phyloP scores from a whole-genome alignment of 2,329 filamentous ascomycete species.

The Botrytis fragariae region DNA sequence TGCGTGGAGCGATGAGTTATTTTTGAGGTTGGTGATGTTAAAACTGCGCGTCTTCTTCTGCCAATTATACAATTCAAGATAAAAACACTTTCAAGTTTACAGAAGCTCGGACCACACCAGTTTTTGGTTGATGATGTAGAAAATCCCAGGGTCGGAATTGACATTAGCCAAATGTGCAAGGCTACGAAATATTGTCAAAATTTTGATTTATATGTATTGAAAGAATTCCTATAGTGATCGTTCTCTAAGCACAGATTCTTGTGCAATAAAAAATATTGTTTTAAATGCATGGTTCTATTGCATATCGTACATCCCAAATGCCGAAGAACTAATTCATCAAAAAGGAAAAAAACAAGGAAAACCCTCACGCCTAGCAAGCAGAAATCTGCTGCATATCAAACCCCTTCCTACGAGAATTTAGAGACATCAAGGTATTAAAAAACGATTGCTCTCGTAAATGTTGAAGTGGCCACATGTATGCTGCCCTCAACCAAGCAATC shows the following conservation, averaged over 20 bases:
- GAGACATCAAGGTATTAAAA: conserved; percentile 39
- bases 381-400: conserved; percentile 32
- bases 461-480: conserved; percentile 28
- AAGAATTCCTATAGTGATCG: neutral
- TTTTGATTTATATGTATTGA: neutral
- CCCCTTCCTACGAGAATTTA: conserved; percentile 32
- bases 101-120: conserved; percentile 17
- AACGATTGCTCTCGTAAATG: conserved; percentile 35
- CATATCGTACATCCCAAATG: conserved; percentile 41
- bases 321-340: conserved; percentile 34
- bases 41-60: conserved; percentile 25
- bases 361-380: conserved; percentile 37
- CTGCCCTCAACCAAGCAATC: conserved; percentile 27
- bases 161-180: conserved; percentile 22
- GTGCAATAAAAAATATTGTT: conserved; percentile 13
- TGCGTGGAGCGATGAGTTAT: conserved; percentile 38
- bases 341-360: conserved; percentile 24
- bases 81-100: conserved; percentile 25
- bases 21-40: conserved; percentile 30
- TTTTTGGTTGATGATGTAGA: conserved; percentile 21
- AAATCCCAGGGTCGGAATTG: conserved; percentile 6
- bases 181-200: conserved; percentile 17
- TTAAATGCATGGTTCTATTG: conserved; percentile 36
- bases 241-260: neutral
- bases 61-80: conserved; percentile 20